Evolutionary conservation across 306 rosid species (phyloP), one percentile per base, ranked within the genome.

Genomic region (Comarum palustre): DNA sequence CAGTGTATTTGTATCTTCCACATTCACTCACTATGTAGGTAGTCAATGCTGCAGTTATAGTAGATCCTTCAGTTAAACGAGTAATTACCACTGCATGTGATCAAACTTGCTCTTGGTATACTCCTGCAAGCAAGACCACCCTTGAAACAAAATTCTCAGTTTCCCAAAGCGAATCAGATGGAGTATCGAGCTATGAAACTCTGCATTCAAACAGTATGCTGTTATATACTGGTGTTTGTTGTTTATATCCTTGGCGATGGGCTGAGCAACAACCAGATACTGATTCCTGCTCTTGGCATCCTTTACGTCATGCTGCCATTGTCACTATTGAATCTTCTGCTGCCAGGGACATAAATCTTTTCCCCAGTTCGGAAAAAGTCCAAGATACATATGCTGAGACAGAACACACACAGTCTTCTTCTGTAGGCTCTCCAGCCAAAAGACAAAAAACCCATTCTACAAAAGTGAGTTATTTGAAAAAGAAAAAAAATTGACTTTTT

Each of bases 281-380:
- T 43, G 80, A 75, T 73, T 90, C 84, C 64, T 72, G 72, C 76
- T 57, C 42, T 69, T 84, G 84, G 59, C 97, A 91, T 77, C 98
- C 98, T 75, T 78, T 94, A 76, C 85, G 72, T 15, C 98, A 94
- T 84, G 96, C 96, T 80, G 87, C 96, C 61, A 76, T 89, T 69
- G 96, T 88, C 39, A 95, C 92, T 66, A 88, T 94, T 67, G 97
- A 91, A 84, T 84, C 91, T 78, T 91, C 96, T 72, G 92, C 97
- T 64, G 89, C 91, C 64, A 83, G 98, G 80, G 97, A 91, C 81
- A 82, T 85, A 57, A 66, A 3, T 32, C 85, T 89, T 75, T 94
- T 85, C 69, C 90, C 91, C 57, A 72, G 58, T 61, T 57, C 38
- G 54, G 80, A 59, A 5, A 76, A 77, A 61, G 55, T 41, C 72